Evolutionary conservation across 2,329 filamentous ascomycete genomes (phyloP), one percentile per base, ranked within the genome.

Genomic region (Fusarium tupiense): DNA sequence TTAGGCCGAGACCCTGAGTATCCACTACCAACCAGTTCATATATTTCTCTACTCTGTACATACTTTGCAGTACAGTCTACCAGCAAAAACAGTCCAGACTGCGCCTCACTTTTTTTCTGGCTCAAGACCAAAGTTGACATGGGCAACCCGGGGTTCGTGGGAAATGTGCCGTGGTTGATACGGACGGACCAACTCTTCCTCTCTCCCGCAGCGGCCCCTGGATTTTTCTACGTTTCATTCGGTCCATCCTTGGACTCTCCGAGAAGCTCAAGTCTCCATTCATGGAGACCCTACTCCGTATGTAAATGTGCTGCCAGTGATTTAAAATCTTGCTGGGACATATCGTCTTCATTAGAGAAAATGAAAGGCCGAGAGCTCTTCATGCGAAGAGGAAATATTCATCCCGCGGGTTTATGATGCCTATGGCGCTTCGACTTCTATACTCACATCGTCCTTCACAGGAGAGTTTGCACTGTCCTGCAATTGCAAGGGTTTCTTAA

Each of bases 141-240:
- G 64, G 71, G 61, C 61, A 68, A 67, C 66, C 52, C 22, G 73
- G 72, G 71, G 53, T 69, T n/a, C 22, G 46, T 59, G 33, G n/a
- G 26, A 38, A 38, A 54, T 37, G 50, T 17, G 19, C 24, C 26
- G 22, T 44, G 29, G 35, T 54, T 29, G 57, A 67, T 24, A 72
- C 56, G 75, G 69, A 54, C 73, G 74, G 75, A 68, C 70, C 64
- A 75, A 57, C 65, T 64, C 72, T 46, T 72, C 61, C 61, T 62
- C 56, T 54, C 67, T 74, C 63, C 58, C 58, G 58, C 50, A 64
- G 41, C 12, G 26, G 35, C 53, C 66, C 61, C 63, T 71, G 67
- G 58, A 64, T 57, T 38, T 52, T 33, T 49, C 40, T 47, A 61
- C 41, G 38, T 73, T 65, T 64, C 52, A 56, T 73, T 68, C 68